Evolutionary conservation across 345 rosid species (phyloP).

Genomic region (Arabidopsis suecica): DNA sequence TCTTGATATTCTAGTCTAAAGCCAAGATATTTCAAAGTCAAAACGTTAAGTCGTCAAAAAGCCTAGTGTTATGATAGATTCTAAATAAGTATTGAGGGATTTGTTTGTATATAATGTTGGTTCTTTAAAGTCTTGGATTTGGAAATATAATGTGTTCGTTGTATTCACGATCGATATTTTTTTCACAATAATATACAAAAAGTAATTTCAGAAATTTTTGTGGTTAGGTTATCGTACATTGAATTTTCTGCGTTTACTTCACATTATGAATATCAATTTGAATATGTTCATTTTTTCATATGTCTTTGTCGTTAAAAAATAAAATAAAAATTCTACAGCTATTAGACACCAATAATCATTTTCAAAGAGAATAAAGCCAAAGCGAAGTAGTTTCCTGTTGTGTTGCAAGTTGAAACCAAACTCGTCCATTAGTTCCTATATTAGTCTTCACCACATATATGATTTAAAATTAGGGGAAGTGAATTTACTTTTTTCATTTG

Average conservation of each 20-base stretch:
- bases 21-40: constrained; percentile 1
- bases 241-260: background rate
- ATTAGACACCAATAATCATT: background rate
- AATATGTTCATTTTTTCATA: background rate
- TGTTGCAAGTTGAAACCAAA: constrained; percentile 35
- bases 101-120: constrained; percentile 37
- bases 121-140: constrained; percentile 2
- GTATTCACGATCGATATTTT: constrained; percentile 13
- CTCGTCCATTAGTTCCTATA: constrained; percentile 14
- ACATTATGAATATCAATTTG: background rate
- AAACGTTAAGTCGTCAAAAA: constrained; percentile 17
- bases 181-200: background rate
- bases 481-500: background rate
- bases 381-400: background rate
- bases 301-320: background rate
- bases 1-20: constrained; percentile 62
- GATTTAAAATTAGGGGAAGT: constrained; percentile 1
- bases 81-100: constrained; percentile 17
- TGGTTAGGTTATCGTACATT: background rate
- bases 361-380: constrained; percentile 14
- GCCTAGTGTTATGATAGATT: constrained; percentile 28
- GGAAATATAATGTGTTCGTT: constrained; percentile 15
- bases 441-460: constrained; percentile 20
- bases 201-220: background rate
- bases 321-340: background rate